Base-by-base conservation (phyloP, 352 stramenopile species). In the Phytophthora cactorum region DNA sequence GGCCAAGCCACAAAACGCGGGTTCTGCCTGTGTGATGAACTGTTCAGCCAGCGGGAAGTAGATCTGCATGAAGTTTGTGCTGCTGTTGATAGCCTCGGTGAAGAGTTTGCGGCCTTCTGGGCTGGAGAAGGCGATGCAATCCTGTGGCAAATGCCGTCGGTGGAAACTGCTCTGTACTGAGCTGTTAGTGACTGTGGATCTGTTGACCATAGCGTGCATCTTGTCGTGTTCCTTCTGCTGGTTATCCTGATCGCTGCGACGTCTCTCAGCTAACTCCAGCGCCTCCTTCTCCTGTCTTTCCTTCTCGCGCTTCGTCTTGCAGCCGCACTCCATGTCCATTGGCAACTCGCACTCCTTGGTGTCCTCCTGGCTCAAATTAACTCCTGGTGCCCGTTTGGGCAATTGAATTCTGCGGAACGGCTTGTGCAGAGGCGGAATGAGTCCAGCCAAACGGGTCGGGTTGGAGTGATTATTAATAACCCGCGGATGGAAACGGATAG, bases 41-140 rank as follows among this genome's bases (percentile, higher is more conserved):
- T 96, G 84, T 66, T 97, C 90, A 0, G 88, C 89, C 52, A 98
- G 72, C 3, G 86, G 80, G 66, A 98, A 98, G 83, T 98, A 99
- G 47, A 91, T 93, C 51, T 92, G 81, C 86, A 94, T 94, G 74
- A 84, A 92, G 62, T 91, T 89, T 10, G 29, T 56, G 28, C 28
- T 52, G 54, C 75, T 67, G 56, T 77, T 84, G 44, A 91, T 72
- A 45, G 92, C 84, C 41, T 98, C 79, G 8, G 82, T 73, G 65
- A 99, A 98, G 9, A 97, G 78, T 61, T 73, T 68, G 28, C 84
- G 79, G 5, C 96, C 97, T 66, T 95, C 78, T 1, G 68, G 39
- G n/a, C 88, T 97, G 15, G 81, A 95, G 60, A 98, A 96, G 43
- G 89, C 77, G 46, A 92, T 86, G 63, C 94, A 88, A 25, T 89